phyloP scores from a whole-genome alignment of 805 yeast species.

The Myxozyma neotropica region DNA sequence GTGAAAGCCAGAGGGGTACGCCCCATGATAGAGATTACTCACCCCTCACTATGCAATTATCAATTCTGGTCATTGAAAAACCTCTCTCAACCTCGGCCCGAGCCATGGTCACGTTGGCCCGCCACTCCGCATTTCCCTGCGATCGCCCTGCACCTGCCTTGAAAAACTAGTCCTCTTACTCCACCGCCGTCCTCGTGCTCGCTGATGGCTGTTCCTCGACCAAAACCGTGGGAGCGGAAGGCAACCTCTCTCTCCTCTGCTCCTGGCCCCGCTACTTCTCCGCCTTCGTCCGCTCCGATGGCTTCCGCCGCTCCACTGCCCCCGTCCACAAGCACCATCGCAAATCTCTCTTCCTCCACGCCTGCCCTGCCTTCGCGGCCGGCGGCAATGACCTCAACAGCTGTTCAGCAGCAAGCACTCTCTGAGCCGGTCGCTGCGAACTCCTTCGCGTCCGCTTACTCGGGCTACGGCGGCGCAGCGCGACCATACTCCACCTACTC shows the following conservation, averaged over 20 bases:
- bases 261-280: conserved; percentile 28
- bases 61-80: no score
- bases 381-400: conserved; percentile 15
- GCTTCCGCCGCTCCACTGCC: no score
- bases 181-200: neutral
- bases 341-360: conserved; percentile 3
- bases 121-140: no score
- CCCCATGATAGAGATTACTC: no score
- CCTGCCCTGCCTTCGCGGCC: conserved; percentile 27
- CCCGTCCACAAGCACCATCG: no score
- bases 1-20: no score
- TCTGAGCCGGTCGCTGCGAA: neutral
- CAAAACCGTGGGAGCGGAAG: conserved; percentile 30
- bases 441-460: conserved; percentile 7
- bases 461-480: conserved; percentile 14
- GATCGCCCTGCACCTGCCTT: no score
- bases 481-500: conserved; percentile 9
- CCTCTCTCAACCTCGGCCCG: no score
- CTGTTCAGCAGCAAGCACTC: neutral
- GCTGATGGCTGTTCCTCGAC: conserved; percentile 20
- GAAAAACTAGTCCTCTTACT: no score
- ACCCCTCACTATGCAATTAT: no score
- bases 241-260: conserved; percentile 7
- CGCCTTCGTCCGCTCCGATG: no score
- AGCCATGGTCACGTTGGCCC: no score